Base-by-base conservation (phyloP, 75 land plant genomes). In the Picea glauca region DNA sequence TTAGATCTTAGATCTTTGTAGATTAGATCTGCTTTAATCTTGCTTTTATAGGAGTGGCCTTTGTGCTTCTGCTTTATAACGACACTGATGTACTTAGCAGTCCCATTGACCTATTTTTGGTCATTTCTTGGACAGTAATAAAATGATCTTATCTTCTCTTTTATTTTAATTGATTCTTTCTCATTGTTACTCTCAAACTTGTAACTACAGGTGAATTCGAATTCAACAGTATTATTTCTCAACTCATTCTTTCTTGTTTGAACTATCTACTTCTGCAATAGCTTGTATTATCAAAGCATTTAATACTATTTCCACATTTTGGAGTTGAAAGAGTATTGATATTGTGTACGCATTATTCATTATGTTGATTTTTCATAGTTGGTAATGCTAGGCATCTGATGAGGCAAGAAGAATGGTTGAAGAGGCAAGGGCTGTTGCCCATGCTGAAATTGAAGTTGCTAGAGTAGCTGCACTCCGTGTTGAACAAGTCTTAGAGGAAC, bases 371-470 rank as follows among this genome's bases (percentile, higher is more conserved):
- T 35, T 70, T 70, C 43, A 12, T 70, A n/a, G 38, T 70, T 78
- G 11, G 14, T 79, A 35, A 46, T 56, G 74, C 21, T 68, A 95
- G 98, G 96, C 98, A 77, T 87, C 94, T n/a, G 98, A 91, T 80
- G 98, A 95, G 78, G 94, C 98, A 32, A 95, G 90, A 82, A 85
- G 73, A 82, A 78, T 91, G 82, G 93, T 95, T 26, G 93, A 90
- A 83, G 92, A 95, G 80, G 98, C 93, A 76, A 90, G 87, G 65
- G 87, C 90, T n/a, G 89, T 89, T 80, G 98, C 98, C 58, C 88
- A 89, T 80, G 87, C 88, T 57, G 98, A 95, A 86, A 95, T 95
- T 80, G 94, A 90, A 79, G 85, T 84, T 85, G 96, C 96, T 46
- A 87, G 90, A 68, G 88, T 87, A 58, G 85, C 93, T 13, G 87